Evolutionary conservation across 352 stramenopile species (phyloP), one percentile per base, ranked within the genome.

Genomic region (Globisporangium ultimum): DNA sequence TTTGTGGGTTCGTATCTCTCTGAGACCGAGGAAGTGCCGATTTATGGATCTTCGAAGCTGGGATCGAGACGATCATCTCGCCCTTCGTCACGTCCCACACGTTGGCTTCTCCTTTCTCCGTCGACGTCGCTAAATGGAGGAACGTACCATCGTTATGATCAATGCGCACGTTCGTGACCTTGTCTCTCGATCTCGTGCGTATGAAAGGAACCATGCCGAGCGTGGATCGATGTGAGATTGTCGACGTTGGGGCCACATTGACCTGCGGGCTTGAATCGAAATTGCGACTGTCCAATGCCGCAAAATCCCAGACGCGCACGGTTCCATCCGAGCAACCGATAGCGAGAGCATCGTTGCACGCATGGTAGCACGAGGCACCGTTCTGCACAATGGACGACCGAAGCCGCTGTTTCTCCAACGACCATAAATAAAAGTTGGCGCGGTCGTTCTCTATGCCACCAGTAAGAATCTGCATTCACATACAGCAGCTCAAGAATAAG

Each of bases 31-130:
- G 81, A 21, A 96, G 59, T 46, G 86, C 80, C 8, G 87, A 96
- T 53, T 83, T 84, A 68, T 96, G 87, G 36, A 96, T 94, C 61
- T 91, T 92, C 32, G 71, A 72, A 2, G 82, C 77, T 17, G 84
- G 68, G 34, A 96, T 89, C 0, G 87, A 91, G 41, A 91, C 67
- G 52, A 92, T 77, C 38, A 92, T 78, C 41, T 94, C 87, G 41
- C 83, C 84, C 65, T 94, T 96, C 42, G 84, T 82, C 14, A 91
- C 83, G 54, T 96, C 84, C 87, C 87, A 96, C 13, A 96, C 83
- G 48, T 93, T 88, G 7, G 84, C 83, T 64, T 96, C 87, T 21
- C 87, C 87, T 53, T 93, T 93, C 38, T 96, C 87, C 11, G 84
- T 94, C 22, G 85, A 90, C 0, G 84, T 93, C 14, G 87, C 87